Conservation (phyloP, 2,329 filamentous ascomycete species). For the Xylaria sp. region DNA sequence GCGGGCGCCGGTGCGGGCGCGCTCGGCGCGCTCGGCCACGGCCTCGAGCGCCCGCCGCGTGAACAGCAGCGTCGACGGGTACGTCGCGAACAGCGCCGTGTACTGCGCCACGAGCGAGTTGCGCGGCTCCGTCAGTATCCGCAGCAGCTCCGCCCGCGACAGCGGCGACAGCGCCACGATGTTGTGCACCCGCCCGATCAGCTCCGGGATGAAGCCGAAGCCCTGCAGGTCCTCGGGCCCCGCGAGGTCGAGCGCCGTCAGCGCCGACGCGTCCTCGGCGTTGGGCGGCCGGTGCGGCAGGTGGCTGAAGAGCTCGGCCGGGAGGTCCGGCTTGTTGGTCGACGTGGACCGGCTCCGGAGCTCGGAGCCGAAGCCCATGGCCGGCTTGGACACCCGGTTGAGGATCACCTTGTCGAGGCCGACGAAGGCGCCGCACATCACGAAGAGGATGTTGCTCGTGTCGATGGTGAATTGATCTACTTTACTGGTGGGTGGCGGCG, state of each 20-base stretch:
- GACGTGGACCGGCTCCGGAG: constrained; percentile 63
- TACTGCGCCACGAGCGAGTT: constrained; percentile 91
- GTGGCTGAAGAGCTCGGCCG: constrained; percentile 61
- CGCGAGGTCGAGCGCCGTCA: constrained; percentile 70
- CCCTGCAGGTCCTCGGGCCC: constrained; percentile 76
- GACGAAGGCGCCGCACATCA: constrained; percentile 94
- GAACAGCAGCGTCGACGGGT: constrained; percentile 80
- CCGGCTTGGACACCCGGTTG: constrained; percentile 80
- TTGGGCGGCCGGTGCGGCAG: constrained; percentile 55
- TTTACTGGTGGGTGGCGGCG: constrained; percentile 51
- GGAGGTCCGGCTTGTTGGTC: constrained; percentile 60
- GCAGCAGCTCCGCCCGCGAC: constrained; percentile 67
- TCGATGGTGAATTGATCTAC: constrained; percentile 74
- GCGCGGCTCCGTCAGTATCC: constrained; percentile 89
- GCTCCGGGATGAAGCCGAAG: constrained; percentile 90
- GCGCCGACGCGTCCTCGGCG: constrained; percentile 39
- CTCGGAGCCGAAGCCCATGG: constrained; percentile 89
- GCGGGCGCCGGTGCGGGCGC: constrained; percentile 72
- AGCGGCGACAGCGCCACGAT: constrained; percentile 83
- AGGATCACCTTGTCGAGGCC: constrained; percentile 87
- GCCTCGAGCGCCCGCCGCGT: constrained; percentile 80
- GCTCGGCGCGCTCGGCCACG: constrained; percentile 69
- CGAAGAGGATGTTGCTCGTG: constrained; percentile 95
- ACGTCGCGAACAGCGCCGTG: constrained; percentile 79
- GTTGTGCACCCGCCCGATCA: constrained; percentile 94